Percentiles rank a stretch among this genome's conserved stretches.
phyloP scores from a whole-genome alignment of 2,329 filamentous ascomycete species.

The Fusarium nisikadoi region DNA sequence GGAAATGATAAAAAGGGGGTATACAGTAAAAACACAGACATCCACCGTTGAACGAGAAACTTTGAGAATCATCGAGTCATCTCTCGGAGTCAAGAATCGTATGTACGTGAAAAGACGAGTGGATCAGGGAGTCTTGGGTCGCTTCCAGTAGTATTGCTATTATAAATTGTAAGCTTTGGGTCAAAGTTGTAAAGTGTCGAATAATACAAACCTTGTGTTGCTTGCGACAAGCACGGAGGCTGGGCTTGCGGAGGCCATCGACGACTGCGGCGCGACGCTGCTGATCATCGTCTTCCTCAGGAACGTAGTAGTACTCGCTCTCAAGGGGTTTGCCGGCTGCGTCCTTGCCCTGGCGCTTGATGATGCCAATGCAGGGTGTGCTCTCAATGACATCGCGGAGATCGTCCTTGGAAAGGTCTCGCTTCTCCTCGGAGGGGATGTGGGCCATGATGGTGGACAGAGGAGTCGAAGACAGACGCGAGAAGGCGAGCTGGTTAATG shows the following conservation, averaged over 20 bases:
- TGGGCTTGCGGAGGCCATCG: slow-evolving; percentile 87
- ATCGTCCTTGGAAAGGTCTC: slow-evolving; percentile 67
- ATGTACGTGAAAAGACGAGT: slow-evolving; percentile 20
- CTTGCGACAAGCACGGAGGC: slow-evolving; percentile 88
- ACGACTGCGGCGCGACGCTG: slow-evolving; percentile 84
- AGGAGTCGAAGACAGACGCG: slow-evolving; percentile 89
- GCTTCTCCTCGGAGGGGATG: slow-evolving; percentile 75
- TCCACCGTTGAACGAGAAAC: slow-evolving; percentile 27
- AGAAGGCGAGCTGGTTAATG: slow-evolving; percentile 95
- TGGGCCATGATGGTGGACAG: slow-evolving; percentile 90
- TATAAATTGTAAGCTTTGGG: slow-evolving; percentile 28
- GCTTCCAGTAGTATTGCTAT: slow-evolving; percentile 78
- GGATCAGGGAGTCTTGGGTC: slow-evolving; percentile 66
- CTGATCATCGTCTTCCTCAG: slow-evolving; percentile 84
- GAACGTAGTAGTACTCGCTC: slow-evolving; percentile 96
- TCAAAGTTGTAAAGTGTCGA: not conserved
- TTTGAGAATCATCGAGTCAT: slow-evolving; percentile 18
- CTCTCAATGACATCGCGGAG: slow-evolving; percentile 78
- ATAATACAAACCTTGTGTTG: slow-evolving; percentile 85
- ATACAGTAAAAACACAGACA: slow-evolving; percentile 40
- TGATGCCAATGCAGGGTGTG: slow-evolving; percentile 85
- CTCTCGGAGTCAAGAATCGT: slow-evolving; percentile 7
- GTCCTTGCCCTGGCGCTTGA: slow-evolving; percentile 91
- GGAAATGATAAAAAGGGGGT: slow-evolving; percentile 29
- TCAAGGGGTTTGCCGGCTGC: slow-evolving; percentile 93